Percentiles rank a stretch among this genome's conserved stretches.
These are phyloP conservation scores for Choanephora cucurbitarum DNA, from an alignment of 371 early-diverging fungal species.

Conservation along the genomic window DNA sequence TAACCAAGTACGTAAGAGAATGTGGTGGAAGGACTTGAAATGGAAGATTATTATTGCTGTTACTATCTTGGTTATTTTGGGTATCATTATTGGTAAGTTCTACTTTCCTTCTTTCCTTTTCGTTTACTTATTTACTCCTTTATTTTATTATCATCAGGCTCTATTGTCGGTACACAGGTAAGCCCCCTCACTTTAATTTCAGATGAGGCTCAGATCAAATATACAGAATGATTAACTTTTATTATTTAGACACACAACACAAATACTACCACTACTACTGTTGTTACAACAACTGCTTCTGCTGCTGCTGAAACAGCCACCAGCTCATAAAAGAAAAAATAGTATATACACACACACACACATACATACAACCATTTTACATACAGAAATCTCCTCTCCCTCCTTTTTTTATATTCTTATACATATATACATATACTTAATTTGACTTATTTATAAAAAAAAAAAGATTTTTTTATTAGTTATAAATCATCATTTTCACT, in stretches of 20 bases:
- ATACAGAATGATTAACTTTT: conserved; percentile 1
- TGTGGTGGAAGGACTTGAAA: conserved; percentile 97
- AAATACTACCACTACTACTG: neutral
- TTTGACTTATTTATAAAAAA: conserved; percentile 2
- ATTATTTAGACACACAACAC: conserved; percentile 4
- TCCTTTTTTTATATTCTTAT: neutral
- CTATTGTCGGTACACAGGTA: conserved; percentile 52
- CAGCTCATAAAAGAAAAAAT: conserved; percentile 1
- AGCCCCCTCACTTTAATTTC: neutral
- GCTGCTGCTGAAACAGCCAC: neutral
- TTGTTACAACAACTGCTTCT: neutral
- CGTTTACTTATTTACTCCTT: too few relatives aligned
- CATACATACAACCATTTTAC: too few relatives aligned
- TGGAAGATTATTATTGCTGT: conserved; percentile 84
- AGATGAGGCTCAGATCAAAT: neutral
- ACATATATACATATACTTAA: neutral
- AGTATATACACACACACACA: neutral
- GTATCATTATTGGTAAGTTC: conserved; percentile 46
- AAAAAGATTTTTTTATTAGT: conserved; percentile 5
- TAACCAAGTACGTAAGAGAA: conserved; percentile 71
- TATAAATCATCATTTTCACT: conserved; percentile 32
- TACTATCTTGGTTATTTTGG: conserved; percentile 71
- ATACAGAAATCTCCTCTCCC: too few relatives aligned
- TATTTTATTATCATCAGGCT: conserved; percentile 18
- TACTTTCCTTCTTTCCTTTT: neutral